These are phyloP conservation scores for Pythium phragmitis DNA, from an alignment of 352 stramenopile species.

Conservation along the genomic window DNA sequence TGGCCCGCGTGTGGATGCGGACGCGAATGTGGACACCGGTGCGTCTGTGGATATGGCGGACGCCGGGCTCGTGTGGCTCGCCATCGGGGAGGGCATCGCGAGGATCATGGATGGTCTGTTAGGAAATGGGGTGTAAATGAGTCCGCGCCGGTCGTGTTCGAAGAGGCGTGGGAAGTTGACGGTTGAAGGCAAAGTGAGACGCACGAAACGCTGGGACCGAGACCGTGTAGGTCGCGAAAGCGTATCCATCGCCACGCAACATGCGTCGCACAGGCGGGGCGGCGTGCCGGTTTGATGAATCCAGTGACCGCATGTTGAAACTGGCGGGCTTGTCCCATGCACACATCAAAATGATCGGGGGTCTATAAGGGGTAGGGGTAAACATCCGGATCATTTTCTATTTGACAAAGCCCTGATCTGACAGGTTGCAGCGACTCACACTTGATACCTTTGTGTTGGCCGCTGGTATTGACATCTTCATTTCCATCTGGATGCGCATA, in stretches of 20 bases:
- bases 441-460: conserved; percentile 23
- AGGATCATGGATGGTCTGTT: conserved; percentile 17
- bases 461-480: conserved; percentile 22
- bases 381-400: conserved; percentile 16
- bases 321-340: not conserved
- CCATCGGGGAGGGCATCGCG: conserved; percentile 14
- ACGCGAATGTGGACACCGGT: not conserved
- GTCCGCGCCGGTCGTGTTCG: conserved; percentile 8
- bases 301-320: conserved; percentile 26
- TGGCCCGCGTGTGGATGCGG: conserved; percentile 5
- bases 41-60: not conserved
- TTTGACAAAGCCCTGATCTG: conserved; percentile 21
- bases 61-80: not conserved
- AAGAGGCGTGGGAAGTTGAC: not conserved
- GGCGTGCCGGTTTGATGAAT: conserved; percentile 2
- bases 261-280: conserved; percentile 2
- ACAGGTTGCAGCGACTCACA: conserved; percentile 21
- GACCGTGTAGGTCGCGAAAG: not conserved
- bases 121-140: not conserved
- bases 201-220: not conserved
- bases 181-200: conserved; percentile 20
- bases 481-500: conserved; percentile 20
- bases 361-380: conserved; percentile 10
- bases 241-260: conserved; percentile 26
- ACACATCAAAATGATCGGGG: conserved; percentile 2